These are phyloP conservation scores for Kwoniella mangroviensis DNA, from an alignment of 768 basidiomycete species.

Conservation along the genomic window DNA sequence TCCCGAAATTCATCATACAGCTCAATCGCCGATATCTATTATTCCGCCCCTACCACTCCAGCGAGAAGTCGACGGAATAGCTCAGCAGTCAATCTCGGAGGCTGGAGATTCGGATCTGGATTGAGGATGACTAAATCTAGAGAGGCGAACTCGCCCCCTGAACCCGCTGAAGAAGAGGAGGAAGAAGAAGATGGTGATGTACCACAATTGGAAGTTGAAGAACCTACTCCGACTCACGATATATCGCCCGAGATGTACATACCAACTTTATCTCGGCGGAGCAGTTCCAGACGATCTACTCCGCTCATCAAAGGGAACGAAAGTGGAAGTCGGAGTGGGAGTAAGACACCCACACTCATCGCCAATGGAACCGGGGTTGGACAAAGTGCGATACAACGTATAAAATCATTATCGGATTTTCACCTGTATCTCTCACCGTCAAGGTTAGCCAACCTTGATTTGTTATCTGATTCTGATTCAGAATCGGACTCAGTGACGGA, in stretches of 20 bases:
- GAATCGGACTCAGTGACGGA: slow-evolving; percentile 45
- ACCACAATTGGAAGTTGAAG: not conserved
- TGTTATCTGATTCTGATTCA: slow-evolving; percentile 44
- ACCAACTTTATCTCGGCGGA: not conserved
- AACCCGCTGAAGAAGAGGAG: not conserved
- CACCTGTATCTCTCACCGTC: slow-evolving; percentile 56
- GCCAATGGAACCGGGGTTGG: not conserved
- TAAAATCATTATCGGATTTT: slow-evolving; percentile 53
- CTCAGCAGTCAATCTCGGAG: slow-evolving; percentile 3
- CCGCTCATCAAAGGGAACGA: not conserved
- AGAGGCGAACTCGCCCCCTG: slow-evolving; percentile 1
- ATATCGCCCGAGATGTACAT: not conserved
- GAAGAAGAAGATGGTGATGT: not conserved
- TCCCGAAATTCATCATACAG: slow-evolving; percentile 22
- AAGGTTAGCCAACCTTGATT: slow-evolving; percentile 46
- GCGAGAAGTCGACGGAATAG: slow-evolving; percentile 12
- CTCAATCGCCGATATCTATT: slow-evolving; percentile 52
- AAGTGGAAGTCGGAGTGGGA: not conserved
- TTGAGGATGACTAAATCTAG: slow-evolving; percentile 27
- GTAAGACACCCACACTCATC: not conserved
- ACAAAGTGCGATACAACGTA: slow-evolving; percentile 31
- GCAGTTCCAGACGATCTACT: not conserved
- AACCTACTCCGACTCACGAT: slow-evolving; percentile 10
- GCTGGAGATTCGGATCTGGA: slow-evolving; percentile 15
- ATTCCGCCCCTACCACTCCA: slow-evolving; percentile 47